Evolutionary conservation across 257 asterid genomes (phyloP).

Genomic region (Solanum ossicruentum): DNA sequence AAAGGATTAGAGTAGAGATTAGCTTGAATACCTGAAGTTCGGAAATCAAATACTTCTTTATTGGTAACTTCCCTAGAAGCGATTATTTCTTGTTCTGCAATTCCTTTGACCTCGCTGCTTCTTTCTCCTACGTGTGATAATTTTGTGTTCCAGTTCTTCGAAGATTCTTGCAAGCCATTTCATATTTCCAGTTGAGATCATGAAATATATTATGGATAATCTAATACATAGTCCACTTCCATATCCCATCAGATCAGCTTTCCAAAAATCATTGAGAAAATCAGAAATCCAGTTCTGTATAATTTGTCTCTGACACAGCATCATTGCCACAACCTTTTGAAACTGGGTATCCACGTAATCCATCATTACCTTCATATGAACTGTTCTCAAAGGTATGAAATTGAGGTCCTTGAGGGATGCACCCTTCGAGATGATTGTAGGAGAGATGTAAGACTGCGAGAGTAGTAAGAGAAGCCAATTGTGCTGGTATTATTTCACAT

Average conservation of each 20-base stretch:
- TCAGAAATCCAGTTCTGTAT: neutral
- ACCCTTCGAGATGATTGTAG: neutral
- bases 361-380: neutral
- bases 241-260: neutral
- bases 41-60: neutral
- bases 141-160: neutral
- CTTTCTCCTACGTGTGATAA: neutral
- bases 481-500: too few species aligned
- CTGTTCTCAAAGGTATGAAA: neutral
- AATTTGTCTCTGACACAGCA: neutral
- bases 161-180: neutral
- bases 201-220: neutral
- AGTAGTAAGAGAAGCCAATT: neutral
- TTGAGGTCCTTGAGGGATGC: neutral
- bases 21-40: neutral
- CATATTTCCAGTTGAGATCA: neutral
- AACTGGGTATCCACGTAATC: neutral
- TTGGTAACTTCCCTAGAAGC: neutral
- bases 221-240: neutral
- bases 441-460: neutral
- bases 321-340: neutral
- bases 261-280: neutral
- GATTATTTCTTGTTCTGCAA: neutral
- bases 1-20: accelerated
- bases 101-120: neutral